Evolutionary conservation across 176 grass and related monocot species (phyloP), one percentile per base, ranked within the genome.

Genomic region (Eragrostis curvula): DNA sequence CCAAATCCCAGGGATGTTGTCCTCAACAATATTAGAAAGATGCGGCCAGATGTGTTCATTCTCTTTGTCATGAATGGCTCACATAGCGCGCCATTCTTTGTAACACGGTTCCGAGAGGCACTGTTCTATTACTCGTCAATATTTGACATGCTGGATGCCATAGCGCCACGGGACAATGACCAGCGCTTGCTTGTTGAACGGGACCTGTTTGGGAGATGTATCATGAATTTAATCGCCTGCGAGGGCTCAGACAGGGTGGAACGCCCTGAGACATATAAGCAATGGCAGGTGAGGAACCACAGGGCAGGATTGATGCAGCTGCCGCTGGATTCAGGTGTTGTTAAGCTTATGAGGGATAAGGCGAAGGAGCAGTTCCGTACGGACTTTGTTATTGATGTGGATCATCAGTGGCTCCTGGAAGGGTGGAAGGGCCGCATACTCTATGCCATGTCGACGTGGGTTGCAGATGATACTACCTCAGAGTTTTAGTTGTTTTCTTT

Each of bases 361-460:
- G 80, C 84, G 4, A 71, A 48, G 30, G 9, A n/a, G 30, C 55
- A 73, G 21, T 91, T 87, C 44, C 85, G 87, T 44, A 71, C 29
- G 32, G 85, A 91, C 86, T 91, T 91, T 45, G 48, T 84, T 3
- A 3, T 91, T 8, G 84, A 91, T 63, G 68, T 63, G 45, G 85
- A 91, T 77, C 73, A 91, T 45, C 10, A 14, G 0, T 91, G 89
- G 89, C 56, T 80, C 69, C 60, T 91, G 18, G 75, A 79, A 11
- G 80, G 83, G 7, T 92, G 90, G 90, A 92, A 86, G 68, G 81
- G 87, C 2, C 87, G 66, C 28, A 79, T 84, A 45, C 56, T 88
- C 12, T 74, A 80, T 20, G 75, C 51, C 51, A 57, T 88, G 52
- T 80, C 74, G 2, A 73, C 83, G 8, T 91, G 89, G 89, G 52